These are phyloP conservation scores for Pontederia crassipes DNA, from an alignment of 176 grass and related monocot genomes.

Conservation along the genomic window DNA sequence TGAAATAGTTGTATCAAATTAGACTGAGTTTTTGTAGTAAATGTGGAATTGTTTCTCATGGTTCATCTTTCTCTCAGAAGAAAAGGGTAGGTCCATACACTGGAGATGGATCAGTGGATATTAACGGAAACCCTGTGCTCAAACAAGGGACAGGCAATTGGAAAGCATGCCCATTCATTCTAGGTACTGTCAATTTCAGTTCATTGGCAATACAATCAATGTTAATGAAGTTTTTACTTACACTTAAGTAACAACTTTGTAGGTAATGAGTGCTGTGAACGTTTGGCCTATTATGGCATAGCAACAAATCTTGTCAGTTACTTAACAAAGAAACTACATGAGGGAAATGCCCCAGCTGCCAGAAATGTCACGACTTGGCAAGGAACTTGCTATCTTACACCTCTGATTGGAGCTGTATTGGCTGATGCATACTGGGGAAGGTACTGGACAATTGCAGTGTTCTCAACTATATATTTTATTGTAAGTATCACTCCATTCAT, in stretches of 20 bases:
- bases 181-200: slow-evolving; percentile 39
- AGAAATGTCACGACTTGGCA: slow-evolving; percentile 78
- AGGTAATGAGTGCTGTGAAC: slow-evolving; percentile 79
- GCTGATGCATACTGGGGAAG: slow-evolving; percentile 84
- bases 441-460: slow-evolving; percentile 65
- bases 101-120: slow-evolving; percentile 70
- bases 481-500: slow-evolving; percentile 39
- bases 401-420: slow-evolving; percentile 73
- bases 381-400: slow-evolving; percentile 88
- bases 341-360: slow-evolving; percentile 68
- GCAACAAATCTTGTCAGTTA: slow-evolving; percentile 69
- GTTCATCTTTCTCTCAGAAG: neutral
- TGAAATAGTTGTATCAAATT: neutral
- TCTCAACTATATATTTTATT: slow-evolving; percentile 67
- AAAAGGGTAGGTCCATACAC: slow-evolving; percentile 21
- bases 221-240: neutral
- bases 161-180: slow-evolving; percentile 73
- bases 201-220: neutral
- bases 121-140: slow-evolving; percentile 53
- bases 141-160: slow-evolving; percentile 78
- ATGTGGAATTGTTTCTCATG: too few species aligned
- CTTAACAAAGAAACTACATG: slow-evolving; percentile 54
- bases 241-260: slow-evolving; percentile 13
- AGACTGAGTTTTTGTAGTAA: neutral
- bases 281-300: slow-evolving; percentile 88